Base-by-base conservation (phyloP, 192 early-diverging fungal species). In the Coemansia sp. region DNA sequence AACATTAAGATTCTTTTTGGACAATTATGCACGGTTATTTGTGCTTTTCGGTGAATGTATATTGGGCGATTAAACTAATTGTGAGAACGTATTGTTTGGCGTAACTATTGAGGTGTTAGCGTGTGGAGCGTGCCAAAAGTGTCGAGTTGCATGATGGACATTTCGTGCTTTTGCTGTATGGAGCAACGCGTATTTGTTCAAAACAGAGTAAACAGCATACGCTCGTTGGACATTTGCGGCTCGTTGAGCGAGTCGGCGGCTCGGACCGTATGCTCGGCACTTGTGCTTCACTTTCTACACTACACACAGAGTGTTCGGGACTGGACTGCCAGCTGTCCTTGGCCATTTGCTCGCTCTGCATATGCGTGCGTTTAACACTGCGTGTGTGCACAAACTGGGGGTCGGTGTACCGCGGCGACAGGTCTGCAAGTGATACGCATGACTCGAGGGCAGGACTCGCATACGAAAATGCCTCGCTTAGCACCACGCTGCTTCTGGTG, bases 181-280 rank as follows among this genome's bases (percentile, higher is more conserved):
- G 31, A 34, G 31, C 40, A 15, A 12, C 14, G 10, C 40, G 40
- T 15, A 72, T 69, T 22, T 55, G 63, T 46, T 78, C 75, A 60
- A 78, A 78, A 57, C 75, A 78, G 31, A 78, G 34, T 11, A 72
- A 17, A n/a, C 75, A 78, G 19, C 63, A 54, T 0, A 69, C 15
- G 2, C 40, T 44, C 6, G 26, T 26, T 34, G 6, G 31, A 34
- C 31, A 8, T 34, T 5, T 44, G 14, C 14, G 40, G 11, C 40
- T 44, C 40, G 2, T 1, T 44, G 0, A 12, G 14, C 14, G 31
- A 7, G 6, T 34, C 6, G 31, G 8, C 31, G 31, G 31, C 8
- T 44, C 40, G 2, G 51, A 53, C 2, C 25, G 12, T 7, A 15
- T 21, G 50, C 20, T 26, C 21, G 51, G 51, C 12, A 22, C 51